Percentiles rank a stretch among this genome's conserved stretches.
Conservation (phyloP, 306 rosid species). For the Malus domestica region DNA sequence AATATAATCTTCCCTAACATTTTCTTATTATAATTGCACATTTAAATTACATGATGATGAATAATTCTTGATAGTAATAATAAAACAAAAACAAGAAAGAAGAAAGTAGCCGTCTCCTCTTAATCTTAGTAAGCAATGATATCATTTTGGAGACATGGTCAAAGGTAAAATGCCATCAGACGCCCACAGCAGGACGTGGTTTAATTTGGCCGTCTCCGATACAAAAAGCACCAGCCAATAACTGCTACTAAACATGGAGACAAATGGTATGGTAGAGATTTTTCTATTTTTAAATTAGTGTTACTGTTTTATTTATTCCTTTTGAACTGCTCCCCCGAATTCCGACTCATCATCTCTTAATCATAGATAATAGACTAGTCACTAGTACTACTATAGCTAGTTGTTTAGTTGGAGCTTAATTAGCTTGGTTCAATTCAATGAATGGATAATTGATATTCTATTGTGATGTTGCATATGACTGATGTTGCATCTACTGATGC, state of each 20-base stretch:
- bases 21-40: too few relatives aligned
- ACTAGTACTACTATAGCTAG: not conserved
- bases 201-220: slow-evolving; percentile 24
- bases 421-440: not conserved
- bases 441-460: not conserved
- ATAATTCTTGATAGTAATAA: not conserved
- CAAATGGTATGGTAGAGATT: slow-evolving; percentile 39
- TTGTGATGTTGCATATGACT: too few relatives aligned
- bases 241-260: slow-evolving; percentile 34
- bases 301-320: slow-evolving; percentile 45
- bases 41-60: not conserved
- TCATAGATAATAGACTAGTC: not conserved
- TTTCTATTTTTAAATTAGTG: slow-evolving; percentile 24
- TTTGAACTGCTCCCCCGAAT: slow-evolving; percentile 45
- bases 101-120: slow-evolving; percentile 16
- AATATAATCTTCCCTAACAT: too few relatives aligned
- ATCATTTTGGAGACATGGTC: slow-evolving; percentile 14
- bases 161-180: not conserved
- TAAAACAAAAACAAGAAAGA: not conserved
- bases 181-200: slow-evolving; percentile 4
- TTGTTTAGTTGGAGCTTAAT: slow-evolving; percentile 12
- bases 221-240: slow-evolving; percentile 33
- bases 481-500: too few relatives aligned
- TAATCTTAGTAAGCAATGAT: slow-evolving; percentile 20
- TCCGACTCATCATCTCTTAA: slow-evolving; percentile 1